Conservation (phyloP, 495 filamentous ascomycete species). For the Lophiostoma macrostomum region DNA sequence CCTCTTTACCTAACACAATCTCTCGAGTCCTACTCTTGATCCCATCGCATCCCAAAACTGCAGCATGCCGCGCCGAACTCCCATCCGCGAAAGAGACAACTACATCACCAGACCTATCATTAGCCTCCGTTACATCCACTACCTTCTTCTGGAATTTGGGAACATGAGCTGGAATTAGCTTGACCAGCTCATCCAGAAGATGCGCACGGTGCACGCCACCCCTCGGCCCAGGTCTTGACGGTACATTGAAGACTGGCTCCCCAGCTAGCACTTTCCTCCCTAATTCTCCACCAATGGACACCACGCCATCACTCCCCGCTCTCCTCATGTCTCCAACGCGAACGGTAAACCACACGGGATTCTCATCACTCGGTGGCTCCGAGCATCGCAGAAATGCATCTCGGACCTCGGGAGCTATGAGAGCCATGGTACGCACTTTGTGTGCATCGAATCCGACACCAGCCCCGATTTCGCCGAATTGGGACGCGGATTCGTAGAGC, state of each 20-base stretch:
- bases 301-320: constrained; percentile 22
- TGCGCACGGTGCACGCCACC: constrained; percentile 52
- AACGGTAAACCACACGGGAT: constrained; percentile 33
- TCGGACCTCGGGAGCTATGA: constrained; percentile 50
- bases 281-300: constrained; percentile 4
- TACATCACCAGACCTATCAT: constrained; percentile 36
- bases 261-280: constrained; percentile 13
- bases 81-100: constrained; percentile 56
- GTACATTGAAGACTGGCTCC: constrained; percentile 33
- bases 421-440: constrained; percentile 53
- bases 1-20: constrained; percentile 44
- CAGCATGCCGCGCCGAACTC: constrained; percentile 42
- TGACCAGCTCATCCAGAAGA: constrained; percentile 59
- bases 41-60: constrained; percentile 59
- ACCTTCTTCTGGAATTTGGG: constrained; percentile 45
- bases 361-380: constrained; percentile 20
- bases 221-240: constrained; percentile 36
- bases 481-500: constrained; percentile 31
- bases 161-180: constrained; percentile 49
- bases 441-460: constrained; percentile 61
- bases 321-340: constrained; percentile 27
- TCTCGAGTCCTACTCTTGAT: constrained; percentile 52
- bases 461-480: constrained; percentile 54
- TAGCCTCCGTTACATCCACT: constrained; percentile 31
- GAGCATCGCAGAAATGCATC: constrained; percentile 42